These are phyloP conservation scores for Psilocybe tampanensis DNA, from an alignment of 768 basidiomycete species.

Conservation along the genomic window DNA sequence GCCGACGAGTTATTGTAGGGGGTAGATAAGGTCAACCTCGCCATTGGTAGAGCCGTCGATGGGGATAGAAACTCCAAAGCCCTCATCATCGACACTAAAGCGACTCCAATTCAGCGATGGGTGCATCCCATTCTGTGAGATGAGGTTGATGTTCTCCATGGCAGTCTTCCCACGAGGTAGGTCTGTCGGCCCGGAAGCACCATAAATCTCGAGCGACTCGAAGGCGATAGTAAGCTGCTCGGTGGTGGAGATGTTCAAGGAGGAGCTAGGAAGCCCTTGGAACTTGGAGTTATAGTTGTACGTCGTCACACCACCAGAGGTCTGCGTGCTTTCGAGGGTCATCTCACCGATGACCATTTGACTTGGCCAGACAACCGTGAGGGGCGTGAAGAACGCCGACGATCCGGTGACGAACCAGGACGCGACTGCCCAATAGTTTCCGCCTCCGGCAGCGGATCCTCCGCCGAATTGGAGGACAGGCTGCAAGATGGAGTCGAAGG, in stretches of 20 bases:
- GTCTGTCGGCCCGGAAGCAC: conserved; percentile 1
- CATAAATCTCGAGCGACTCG: conserved; percentile 17
- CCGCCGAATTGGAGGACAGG: conserved; percentile 27
- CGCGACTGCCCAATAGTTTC: conserved; percentile 26
- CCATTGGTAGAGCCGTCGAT: conserved; percentile 3
- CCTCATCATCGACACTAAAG: background rate
- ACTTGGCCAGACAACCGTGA: conserved; percentile 7
- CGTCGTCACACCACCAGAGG: background rate
- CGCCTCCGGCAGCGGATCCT: conserved; percentile 23
- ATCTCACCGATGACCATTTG: conserved; percentile 8
- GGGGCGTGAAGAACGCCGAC: conserved; percentile 10
- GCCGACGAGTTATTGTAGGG: background rate
- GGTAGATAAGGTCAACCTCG: conserved; percentile 10
- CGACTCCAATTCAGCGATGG: conserved; percentile 9
- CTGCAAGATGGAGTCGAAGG: conserved; percentile 23
- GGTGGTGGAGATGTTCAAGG: conserved; percentile 10
- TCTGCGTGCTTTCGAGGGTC: conserved; percentile 1
- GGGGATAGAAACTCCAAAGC: conserved; percentile 3
- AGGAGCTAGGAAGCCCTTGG: conserved; percentile 9
- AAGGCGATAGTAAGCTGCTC: conserved; percentile 12
- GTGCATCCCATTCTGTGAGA: conserved; percentile 4
- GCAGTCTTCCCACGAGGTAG: conserved; percentile 12
- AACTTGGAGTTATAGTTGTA: conserved; percentile 16
- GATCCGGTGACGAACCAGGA: conserved; percentile 20
- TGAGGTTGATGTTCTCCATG: conserved; percentile 13